phyloP scores from a whole-genome alignment of 2,329 filamentous ascomycete species.

The Diaporthe sp. region DNA sequence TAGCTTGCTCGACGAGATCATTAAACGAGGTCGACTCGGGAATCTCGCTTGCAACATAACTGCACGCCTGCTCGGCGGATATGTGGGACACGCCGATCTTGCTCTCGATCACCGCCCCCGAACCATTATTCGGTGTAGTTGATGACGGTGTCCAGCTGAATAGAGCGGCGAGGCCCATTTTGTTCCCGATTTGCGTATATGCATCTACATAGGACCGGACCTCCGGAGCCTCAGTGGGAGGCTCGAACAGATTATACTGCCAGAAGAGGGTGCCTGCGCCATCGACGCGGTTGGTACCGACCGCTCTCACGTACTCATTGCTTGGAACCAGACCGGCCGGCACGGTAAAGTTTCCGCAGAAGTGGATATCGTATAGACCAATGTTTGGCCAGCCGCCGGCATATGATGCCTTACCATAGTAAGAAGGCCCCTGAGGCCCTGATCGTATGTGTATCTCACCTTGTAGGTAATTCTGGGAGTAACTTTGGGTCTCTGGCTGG shows the following conservation, averaged over 20 bases:
- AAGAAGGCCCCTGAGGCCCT: slow-evolving; percentile 22
- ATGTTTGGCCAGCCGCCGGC: slow-evolving; percentile 30
- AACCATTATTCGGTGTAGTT: not conserved
- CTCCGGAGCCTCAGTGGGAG: not conserved
- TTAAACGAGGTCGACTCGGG: slow-evolving; percentile 21
- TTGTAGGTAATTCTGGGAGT: slow-evolving; percentile 32
- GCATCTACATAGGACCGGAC: slow-evolving; percentile 22
- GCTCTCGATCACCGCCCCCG: slow-evolving; percentile 25
- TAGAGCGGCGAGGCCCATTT: slow-evolving; percentile 27
- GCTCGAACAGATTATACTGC: slow-evolving; percentile 16
- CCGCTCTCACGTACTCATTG: slow-evolving; percentile 27
- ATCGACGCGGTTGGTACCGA: slow-evolving; percentile 12
- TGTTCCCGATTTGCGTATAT: slow-evolving; percentile 26
- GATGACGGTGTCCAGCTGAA: slow-evolving; percentile 29
- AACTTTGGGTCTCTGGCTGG: slow-evolving; percentile 21
- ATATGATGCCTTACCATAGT: slow-evolving; percentile 32
- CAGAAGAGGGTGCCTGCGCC: slow-evolving; percentile 31
- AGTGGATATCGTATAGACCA: slow-evolving; percentile 14
- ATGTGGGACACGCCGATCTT: slow-evolving; percentile 28
- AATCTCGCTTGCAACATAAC: slow-evolving; percentile 21
- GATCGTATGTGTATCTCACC: slow-evolving; percentile 28
- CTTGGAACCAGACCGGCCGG: slow-evolving; percentile 7
- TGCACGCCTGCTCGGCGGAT: slow-evolving; percentile 23
- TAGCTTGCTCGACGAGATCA: slow-evolving; percentile 29
- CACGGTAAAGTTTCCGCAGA: slow-evolving; percentile 32